These are phyloP conservation scores for Sonneratia caseolaris DNA, from an alignment of 345 rosid species.

Conservation along the genomic window DNA sequence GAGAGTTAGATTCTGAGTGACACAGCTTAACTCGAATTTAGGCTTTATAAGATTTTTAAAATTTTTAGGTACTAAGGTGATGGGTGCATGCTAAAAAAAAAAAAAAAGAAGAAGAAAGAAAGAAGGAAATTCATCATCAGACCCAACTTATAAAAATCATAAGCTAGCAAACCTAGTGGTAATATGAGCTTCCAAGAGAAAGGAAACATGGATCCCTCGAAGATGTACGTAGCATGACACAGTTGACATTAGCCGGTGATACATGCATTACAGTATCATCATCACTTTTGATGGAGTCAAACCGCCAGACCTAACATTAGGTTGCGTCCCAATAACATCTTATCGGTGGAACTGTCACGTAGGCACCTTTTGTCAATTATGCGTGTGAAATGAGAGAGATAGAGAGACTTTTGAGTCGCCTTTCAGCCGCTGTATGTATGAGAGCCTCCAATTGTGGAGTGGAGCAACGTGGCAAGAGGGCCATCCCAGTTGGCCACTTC, in stretches of 20 bases:
- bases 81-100: too few relatives aligned
- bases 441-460: not conserved
- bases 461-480: not conserved
- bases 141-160: too few relatives aligned
- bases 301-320: slow-evolving; percentile 4
- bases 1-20: too few relatives aligned
- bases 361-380: not conserved
- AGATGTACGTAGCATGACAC: slow-evolving; percentile 8
- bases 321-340: slow-evolving; percentile 27
- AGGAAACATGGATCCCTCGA: too few relatives aligned
- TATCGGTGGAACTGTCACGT: slow-evolving; percentile 7
- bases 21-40: too few relatives aligned
- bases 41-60: too few relatives aligned
- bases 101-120: too few relatives aligned
- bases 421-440: too few relatives aligned
- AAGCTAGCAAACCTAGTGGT: too few relatives aligned
- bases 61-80: too few relatives aligned
- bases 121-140: too few relatives aligned
- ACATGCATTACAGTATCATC: not conserved
- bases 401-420: not conserved
- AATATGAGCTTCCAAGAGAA: too few relatives aligned
- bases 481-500: slow-evolving; percentile 4
- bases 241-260: not conserved
- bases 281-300: not conserved
- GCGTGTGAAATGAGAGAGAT: not conserved